phyloP scores from a whole-genome alignment of 176 grass and related monocot species.

The Avena sativa region DNA sequence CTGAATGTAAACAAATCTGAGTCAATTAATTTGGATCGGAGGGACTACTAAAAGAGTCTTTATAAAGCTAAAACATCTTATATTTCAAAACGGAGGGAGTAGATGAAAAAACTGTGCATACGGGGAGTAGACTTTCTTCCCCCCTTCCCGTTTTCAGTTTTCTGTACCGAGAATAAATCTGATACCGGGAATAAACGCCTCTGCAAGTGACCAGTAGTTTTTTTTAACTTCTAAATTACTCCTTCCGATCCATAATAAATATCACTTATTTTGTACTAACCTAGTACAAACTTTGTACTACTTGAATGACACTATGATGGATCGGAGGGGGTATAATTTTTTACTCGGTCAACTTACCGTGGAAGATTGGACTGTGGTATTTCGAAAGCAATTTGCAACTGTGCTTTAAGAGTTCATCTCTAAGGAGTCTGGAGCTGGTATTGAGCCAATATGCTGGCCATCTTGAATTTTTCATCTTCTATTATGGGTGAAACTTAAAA shows the following conservation, averaged over 20 bases:
- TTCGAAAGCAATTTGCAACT: background rate
- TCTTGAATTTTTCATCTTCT: background rate
- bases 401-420: background rate
- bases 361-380: background rate
- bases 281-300: no score
- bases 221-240: background rate
- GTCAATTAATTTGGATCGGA: no score
- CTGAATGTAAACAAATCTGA: no score
- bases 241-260: no score
- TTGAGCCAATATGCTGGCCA: background rate
- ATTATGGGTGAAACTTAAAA: background rate
- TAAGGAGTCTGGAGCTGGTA: background rate
- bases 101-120: conserved; percentile 48
- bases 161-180: conserved; percentile 38
- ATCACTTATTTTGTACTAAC: no score
- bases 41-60: no score
- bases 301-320: no score
- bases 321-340: background rate
- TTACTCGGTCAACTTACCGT: background rate
- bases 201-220: conserved; percentile 9
- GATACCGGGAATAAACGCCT: background rate
- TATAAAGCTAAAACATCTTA: no score
- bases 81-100: background rate
- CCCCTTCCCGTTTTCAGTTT: background rate
- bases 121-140: conserved; percentile 26